Percentiles rank a stretch among this genome's conserved stretches.
phyloP scores from a whole-genome alignment of 139 green algal species.

The Coelastrella sp. region DNA sequence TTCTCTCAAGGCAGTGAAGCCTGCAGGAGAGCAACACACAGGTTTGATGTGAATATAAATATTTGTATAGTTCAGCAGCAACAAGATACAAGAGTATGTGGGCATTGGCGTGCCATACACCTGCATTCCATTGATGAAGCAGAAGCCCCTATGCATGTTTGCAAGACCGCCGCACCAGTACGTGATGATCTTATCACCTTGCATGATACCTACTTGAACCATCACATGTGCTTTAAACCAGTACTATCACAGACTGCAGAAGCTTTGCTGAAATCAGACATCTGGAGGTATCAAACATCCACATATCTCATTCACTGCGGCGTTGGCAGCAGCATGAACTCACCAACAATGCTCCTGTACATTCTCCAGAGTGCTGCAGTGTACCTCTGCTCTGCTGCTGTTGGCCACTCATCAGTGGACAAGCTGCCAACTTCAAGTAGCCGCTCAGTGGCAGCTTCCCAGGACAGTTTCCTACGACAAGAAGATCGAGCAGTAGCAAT shows the following conservation, averaged over 20 bases:
- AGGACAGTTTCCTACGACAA: slow-evolving; percentile 62
- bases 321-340: neutral
- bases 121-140: too few relatives aligned
- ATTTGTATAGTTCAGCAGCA: neutral
- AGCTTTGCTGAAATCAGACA: neutral
- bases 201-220: too few relatives aligned
- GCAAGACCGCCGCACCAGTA: too few relatives aligned
- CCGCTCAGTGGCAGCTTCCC: slow-evolving; percentile 58
- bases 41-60: neutral
- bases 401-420: slow-evolving; percentile 32
- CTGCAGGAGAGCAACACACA: neutral
- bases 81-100: neutral
- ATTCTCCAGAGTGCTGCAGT: slow-evolving; percentile 42
- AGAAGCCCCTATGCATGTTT: too few relatives aligned
- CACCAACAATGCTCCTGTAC: slow-evolving; percentile 42
- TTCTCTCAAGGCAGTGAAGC: slow-evolving; percentile 39
- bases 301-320: neutral
- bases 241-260: too few relatives aligned
- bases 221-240: too few relatives aligned
- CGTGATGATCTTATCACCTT: too few relatives aligned
- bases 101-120: too few relatives aligned
- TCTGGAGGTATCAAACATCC: too few relatives aligned
- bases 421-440: slow-evolving; percentile 55
- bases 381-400: slow-evolving; percentile 44
- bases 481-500: slow-evolving; percentile 67